Evolutionary conservation across 1,284 basidiomycete species (phyloP).

Genomic region (Sanguinoderma infundibulare): DNA sequence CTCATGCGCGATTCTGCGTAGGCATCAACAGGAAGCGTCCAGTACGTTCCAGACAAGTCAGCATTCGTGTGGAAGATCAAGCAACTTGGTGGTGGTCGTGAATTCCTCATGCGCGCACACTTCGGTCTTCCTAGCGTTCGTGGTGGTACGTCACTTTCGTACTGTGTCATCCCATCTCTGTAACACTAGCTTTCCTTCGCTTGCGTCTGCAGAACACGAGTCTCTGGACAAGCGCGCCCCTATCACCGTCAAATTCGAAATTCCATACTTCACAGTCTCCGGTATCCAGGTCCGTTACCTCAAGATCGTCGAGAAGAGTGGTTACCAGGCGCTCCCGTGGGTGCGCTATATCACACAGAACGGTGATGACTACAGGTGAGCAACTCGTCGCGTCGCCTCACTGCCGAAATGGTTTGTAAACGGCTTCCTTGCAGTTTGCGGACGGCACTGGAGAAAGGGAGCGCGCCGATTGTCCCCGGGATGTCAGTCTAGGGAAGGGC

Average conservation of each 20-base stretch:
- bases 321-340: conserved; percentile 93
- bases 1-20: conserved; percentile 34
- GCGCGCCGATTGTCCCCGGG: conserved; percentile 62
- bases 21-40: conserved; percentile 91
- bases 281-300: conserved; percentile 97
- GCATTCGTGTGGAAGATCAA: conserved; percentile 99
- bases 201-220: conserved; percentile 82
- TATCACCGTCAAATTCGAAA: conserved; percentile 97
- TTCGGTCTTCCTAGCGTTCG: conserved; percentile 92
- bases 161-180: not conserved
- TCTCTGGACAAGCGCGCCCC: conserved; percentile 86
- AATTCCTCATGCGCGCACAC: conserved; percentile 96
- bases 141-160: conserved; percentile 60
- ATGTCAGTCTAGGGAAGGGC: conserved; percentile 33
- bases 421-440: conserved; percentile 53
- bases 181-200: conserved; percentile 3
- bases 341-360: conserved; percentile 95
- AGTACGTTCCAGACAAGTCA: conserved; percentile 95
- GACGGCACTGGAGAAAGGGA: conserved; percentile 79
- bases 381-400: conserved; percentile 4
- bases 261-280: conserved; percentile 97
- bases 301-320: conserved; percentile 98
- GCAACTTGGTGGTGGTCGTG: conserved; percentile 89
- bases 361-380: conserved; percentile 92
- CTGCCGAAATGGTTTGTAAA: not conserved